These are phyloP conservation scores for Termitomyces eurrhizus DNA, from an alignment of 768 basidiomycete species.

Conservation along the genomic window DNA sequence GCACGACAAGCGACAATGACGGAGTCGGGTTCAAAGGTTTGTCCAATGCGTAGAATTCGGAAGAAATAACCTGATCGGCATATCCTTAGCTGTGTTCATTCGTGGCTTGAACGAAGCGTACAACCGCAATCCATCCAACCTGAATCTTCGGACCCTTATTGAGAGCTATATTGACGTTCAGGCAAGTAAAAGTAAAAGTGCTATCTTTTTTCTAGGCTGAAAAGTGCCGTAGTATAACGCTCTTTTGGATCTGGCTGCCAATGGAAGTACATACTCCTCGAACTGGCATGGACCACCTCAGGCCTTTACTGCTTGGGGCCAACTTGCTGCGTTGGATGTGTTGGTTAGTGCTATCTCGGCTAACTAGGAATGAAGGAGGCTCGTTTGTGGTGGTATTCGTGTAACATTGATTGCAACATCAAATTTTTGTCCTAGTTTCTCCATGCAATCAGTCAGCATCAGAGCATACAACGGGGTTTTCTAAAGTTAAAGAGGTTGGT, in stretches of 20 bases:
- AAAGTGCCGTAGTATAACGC: conserved; percentile 39
- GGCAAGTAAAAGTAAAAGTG: conserved; percentile 20
- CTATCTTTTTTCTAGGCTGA: not conserved
- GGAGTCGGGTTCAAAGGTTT: conserved; percentile 50
- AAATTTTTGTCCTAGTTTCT: not conserved
- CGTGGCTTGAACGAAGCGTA: conserved; percentile 46
- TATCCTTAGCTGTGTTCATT: conserved; percentile 36
- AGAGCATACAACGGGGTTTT: not conserved
- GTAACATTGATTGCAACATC: not conserved
- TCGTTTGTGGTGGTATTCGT: not conserved
- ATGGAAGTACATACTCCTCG: conserved; percentile 40
- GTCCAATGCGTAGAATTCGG: not conserved
- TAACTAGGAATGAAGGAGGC: not conserved
- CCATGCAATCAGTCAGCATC: not conserved
- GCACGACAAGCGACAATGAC: conserved; percentile 37
- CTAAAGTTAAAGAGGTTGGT: too few species aligned
- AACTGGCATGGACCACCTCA: conserved; percentile 44
- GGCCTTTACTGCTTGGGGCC: conserved; percentile 45
- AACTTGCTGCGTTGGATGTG: conserved; percentile 44
- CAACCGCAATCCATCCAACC: conserved; percentile 32
- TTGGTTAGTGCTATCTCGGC: conserved; percentile 34
- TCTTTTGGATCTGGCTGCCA: conserved; percentile 43
- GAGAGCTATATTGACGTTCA: conserved; percentile 51
- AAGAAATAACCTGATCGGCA: not conserved
- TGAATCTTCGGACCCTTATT: conserved; percentile 34